Evolutionary conservation across 1,284 basidiomycete species (phyloP), one percentile per base, ranked within the genome.

Genomic region (Thelephora terrestris): DNA sequence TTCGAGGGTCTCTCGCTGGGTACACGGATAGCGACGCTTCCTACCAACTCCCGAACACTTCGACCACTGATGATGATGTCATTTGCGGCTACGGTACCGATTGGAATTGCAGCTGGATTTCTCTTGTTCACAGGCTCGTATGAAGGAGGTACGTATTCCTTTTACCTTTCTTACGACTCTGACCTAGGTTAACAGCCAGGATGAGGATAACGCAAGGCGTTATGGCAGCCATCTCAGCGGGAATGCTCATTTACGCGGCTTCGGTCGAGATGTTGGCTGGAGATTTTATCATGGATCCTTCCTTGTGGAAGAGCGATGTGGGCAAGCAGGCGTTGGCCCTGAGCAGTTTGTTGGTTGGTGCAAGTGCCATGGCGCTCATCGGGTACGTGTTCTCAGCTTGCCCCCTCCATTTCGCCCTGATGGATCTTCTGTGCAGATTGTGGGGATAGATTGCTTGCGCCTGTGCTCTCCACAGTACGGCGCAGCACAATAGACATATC

Each of bases 211-310:
- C 73, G 1, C 79, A 83, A 58, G 85, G 85, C 25, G 56, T 86
- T 38, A 79, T 87, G 77, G 80, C 79, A 4, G 82, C 82, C 7
- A 68, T 85, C n/a, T 84, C 81, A 0, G 82, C 84, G 1, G 85
- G 85, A 1, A 79, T 87, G 79, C 72, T 88, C 43, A 84, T 81
- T 37, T 87, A 87, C 56, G 84, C 81, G 1, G 76, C 80, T 12
- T 84, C 80, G 17, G 81, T 88, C 10, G 85, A 88, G 71, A 85
- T 88, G 81, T 74, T 88, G 43, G 85, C 82, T 0, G 84, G 77
- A 3, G 85, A 87, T 62, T 86, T 87, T 53, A 79, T 87, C 38
- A 78, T 81, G 54, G 79, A 84, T 55, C 68, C 70, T 53, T 74
- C 60, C 53, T 57, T 66, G 55, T 71, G 66, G 70, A 57, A 67